A percentile compares a stretch with the other conserved stretches of the same genome.
Evolutionary conservation across 2,329 filamentous ascomycete genomes (phyloP).

Genomic region (Stachybotrys chartarum): DNA sequence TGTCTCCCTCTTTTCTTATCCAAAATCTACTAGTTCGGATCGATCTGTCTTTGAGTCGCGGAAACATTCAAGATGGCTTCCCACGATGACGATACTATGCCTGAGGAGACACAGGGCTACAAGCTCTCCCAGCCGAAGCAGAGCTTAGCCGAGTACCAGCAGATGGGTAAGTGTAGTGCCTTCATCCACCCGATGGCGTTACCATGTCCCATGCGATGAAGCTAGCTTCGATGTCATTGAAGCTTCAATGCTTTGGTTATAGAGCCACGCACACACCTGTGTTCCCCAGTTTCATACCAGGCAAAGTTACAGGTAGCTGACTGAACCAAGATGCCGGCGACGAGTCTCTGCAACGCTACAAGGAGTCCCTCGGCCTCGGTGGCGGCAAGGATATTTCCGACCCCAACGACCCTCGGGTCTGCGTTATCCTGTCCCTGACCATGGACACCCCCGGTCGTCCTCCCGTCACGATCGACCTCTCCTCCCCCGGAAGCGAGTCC

Average conservation of each 20-base stretch:
- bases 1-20: not conserved
- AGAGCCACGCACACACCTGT: too few species aligned
- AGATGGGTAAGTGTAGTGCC: conserved; percentile 64
- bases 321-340: conserved; percentile 57
- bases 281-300: not conserved
- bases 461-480: conserved; percentile 86
- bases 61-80: conserved; percentile 51
- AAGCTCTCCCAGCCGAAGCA: conserved; percentile 97
- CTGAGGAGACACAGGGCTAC: conserved; percentile 89
- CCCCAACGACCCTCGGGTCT: conserved; percentile 77
- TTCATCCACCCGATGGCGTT: not conserved
- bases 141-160: conserved; percentile 87
- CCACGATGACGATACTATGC: conserved; percentile 72
- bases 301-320: not conserved
- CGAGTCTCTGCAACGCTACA: conserved; percentile 95
- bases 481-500: conserved; percentile 62
- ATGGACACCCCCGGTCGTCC: conserved; percentile 77
- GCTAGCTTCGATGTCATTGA: not conserved
- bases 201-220: not conserved
- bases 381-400: conserved; percentile 66
- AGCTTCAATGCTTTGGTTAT: not conserved
- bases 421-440: conserved; percentile 86
- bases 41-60: not conserved
- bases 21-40: not conserved
- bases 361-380: conserved; percentile 85